Percentiles rank a stretch among this genome's conserved stretches.
These are phyloP conservation scores for Diutina scorzettiae DNA, from an alignment of 1,139 yeast species.

Conservation along the genomic window DNA sequence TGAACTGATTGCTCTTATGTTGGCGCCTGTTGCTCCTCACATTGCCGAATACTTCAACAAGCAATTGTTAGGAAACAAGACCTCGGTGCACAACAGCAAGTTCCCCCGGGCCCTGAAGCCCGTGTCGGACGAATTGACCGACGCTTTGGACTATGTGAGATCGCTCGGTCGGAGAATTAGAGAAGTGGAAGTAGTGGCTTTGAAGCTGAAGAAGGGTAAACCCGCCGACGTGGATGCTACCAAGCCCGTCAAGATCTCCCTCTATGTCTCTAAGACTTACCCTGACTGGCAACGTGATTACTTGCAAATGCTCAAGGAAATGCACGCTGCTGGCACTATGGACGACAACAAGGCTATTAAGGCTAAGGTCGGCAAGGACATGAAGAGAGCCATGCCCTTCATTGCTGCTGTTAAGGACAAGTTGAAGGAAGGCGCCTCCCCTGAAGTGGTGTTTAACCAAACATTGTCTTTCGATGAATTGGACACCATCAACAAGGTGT, in stretches of 20 bases:
- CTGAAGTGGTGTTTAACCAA: constrained; percentile 76
- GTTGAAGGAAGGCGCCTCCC: constrained; percentile 45
- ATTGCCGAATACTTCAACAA: constrained; percentile 84
- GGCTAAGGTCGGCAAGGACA: constrained; percentile 58
- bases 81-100: constrained; percentile 56
- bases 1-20: constrained; percentile 69
- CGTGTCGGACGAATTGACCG: constrained; percentile 46
- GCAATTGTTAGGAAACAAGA: constrained; percentile 52
- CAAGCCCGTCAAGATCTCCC: constrained; percentile 59
- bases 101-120: constrained; percentile 73
- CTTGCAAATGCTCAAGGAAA: constrained; percentile 70
- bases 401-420: constrained; percentile 77
- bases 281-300: constrained; percentile 95
- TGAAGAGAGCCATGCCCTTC: constrained; percentile 98
- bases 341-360: constrained; percentile 51
- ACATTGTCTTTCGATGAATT: constrained; percentile 74
- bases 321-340: constrained; percentile 52
- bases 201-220: constrained; percentile 88
- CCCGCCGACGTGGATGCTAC: constrained; percentile 53
- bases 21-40: constrained; percentile 94
- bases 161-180: constrained; percentile 71
- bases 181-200: constrained; percentile 79
- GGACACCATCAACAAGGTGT: constrained; percentile 48
- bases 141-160: constrained; percentile 71
- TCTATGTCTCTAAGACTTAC: constrained; percentile 70